Evolutionary conservation across 2,329 filamentous ascomycete genomes (phyloP), one percentile per base, ranked within the genome.

Genomic region (Lasiodiplodia gonubiensis): DNA sequence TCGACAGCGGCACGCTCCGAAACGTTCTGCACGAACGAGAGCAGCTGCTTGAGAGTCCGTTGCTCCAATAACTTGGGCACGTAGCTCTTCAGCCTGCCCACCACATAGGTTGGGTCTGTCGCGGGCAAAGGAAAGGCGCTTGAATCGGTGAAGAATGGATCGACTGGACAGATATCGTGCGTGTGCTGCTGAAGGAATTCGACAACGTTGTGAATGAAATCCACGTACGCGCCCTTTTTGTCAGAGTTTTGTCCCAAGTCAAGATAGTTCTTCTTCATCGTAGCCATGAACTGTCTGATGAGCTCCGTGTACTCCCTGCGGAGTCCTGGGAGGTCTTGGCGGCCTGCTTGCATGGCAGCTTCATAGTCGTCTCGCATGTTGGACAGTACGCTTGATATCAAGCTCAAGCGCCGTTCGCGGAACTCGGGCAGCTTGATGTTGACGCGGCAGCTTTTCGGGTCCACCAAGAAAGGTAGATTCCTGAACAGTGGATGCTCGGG

Each of bases 251-350:
- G 78, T 30, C 75, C 71, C 14, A 88, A 77, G 68, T 88, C 85
- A 67, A 84, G 81, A 68, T 89, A 89, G 68, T 88, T 88, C 46
- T 77, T 77, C 72, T 86, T 88, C 86, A 90, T 89, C 1, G 84
- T 79, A 8, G 77, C 77, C 88, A 89, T 89, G 68, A 89, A 73
- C n/a, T 80, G 76, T 68, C 83, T 82, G 10, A 89, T 79, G 51
- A 88, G 78, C 12, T 82, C 78, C 1, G 78, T 78, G 70, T 88
- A 89, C 37, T 80, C 78, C 66, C 80, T 78, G 63, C 80, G 82
- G 12, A 83, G 68, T 18, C 78, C 76, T 10, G 71, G 71, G n/a
- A 65, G 39, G 30, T 57, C 42, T 23, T 16, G 21, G 10, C 37
- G 33, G 8, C 52, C 39, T 2, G 37, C 23, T 12, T 57, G 49